Evolutionary conservation across 2,329 filamentous ascomycete species (phyloP).

Genomic region (Calonectria pteridis): DNA sequence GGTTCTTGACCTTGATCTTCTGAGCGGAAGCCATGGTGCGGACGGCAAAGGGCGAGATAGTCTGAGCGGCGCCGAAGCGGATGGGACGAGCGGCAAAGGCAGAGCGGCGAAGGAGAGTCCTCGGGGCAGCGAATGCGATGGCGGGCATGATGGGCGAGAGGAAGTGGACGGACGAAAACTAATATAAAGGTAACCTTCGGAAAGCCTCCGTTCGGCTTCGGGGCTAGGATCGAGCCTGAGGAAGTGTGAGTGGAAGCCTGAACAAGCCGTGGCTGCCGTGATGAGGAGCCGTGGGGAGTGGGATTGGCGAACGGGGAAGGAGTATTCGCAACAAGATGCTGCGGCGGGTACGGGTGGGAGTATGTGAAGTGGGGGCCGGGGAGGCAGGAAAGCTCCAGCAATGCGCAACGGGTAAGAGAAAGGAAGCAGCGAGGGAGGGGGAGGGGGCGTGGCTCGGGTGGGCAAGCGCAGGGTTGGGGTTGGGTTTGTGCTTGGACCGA

Average conservation of each 20-base stretch:
- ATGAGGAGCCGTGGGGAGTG: slow-evolving; percentile 40
- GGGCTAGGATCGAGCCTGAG: slow-evolving; percentile 21
- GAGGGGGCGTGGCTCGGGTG: slow-evolving; percentile 15
- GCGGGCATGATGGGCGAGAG: slow-evolving; percentile 45
- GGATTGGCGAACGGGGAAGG: slow-evolving; percentile 32
- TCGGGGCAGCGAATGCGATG: slow-evolving; percentile 46
- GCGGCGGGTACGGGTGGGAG: slow-evolving; percentile 13
- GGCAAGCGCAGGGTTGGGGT: slow-evolving; percentile 14
- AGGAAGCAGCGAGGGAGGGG: slow-evolving; percentile 13
- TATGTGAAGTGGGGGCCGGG: slow-evolving; percentile 14
- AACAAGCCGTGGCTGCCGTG: slow-evolving; percentile 30
- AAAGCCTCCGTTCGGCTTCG: slow-evolving; percentile 31
- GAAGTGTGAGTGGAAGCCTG: slow-evolving; percentile 23
- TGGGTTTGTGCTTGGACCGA: slow-evolving; percentile 38
- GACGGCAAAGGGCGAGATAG: slow-evolving; percentile 73
- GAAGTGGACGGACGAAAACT: slow-evolving; percentile 39
- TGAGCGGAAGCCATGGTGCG: slow-evolving; percentile 69
- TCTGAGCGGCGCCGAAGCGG: slow-evolving; percentile 54
- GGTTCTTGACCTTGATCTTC: slow-evolving; percentile 99
- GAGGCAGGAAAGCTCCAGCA: slow-evolving; percentile 1
- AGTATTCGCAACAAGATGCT: slow-evolving; percentile 14
- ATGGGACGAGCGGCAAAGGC: slow-evolving; percentile 47
- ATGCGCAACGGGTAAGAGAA: slow-evolving; percentile 32
- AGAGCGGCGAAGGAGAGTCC: slow-evolving; percentile 48
- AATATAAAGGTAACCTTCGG: slow-evolving; percentile 40